Conservation (phyloP, 2,329 filamentous ascomycete species). For the Pseudopithomyces maydicus region DNA sequence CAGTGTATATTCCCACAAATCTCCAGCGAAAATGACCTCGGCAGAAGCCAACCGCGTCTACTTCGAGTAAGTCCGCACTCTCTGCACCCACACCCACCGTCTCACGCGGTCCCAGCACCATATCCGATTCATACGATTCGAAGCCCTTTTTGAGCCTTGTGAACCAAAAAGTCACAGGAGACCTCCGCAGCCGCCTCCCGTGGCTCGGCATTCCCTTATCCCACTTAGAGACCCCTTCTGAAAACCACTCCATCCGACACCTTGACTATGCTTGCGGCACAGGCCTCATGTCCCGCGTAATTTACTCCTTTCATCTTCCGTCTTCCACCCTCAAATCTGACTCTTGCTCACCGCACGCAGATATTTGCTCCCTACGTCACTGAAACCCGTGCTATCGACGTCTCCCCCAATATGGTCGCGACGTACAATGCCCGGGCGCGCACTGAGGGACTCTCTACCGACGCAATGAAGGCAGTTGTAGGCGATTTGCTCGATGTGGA, state of each 20-base stretch:
- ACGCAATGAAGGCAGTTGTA: slow-evolving; percentile 29
- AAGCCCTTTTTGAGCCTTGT: slow-evolving; percentile 59
- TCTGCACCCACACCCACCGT: background rate
- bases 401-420: slow-evolving; percentile 72
- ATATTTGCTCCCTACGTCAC: slow-evolving; percentile 66
- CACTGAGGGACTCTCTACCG: slow-evolving; percentile 18
- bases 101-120: slow-evolving; percentile 48
- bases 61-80: slow-evolving; percentile 35
- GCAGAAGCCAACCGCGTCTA: slow-evolving; percentile 43
- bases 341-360: slow-evolving; percentile 39
- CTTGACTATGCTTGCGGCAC: slow-evolving; percentile 81
- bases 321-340: background rate
- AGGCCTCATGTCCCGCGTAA: slow-evolving; percentile 67
- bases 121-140: slow-evolving; percentile 61
- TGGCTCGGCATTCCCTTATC: slow-evolving; percentile 68
- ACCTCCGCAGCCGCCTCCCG: slow-evolving; percentile 58
- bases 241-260: slow-evolving; percentile 53
- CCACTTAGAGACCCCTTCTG: slow-evolving; percentile 37
- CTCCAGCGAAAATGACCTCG: slow-evolving; percentile 15
- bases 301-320: slow-evolving; percentile 19
- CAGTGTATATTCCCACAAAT: background rate
- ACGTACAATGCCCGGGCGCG: slow-evolving; percentile 66
- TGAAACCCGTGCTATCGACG: slow-evolving; percentile 69
- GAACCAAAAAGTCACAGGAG: slow-evolving; percentile 58
- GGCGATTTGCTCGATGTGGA: slow-evolving; percentile 45